Evolutionary conservation across 768 basidiomycete genomes (phyloP).

Genomic region (Boletellus ananas): DNA sequence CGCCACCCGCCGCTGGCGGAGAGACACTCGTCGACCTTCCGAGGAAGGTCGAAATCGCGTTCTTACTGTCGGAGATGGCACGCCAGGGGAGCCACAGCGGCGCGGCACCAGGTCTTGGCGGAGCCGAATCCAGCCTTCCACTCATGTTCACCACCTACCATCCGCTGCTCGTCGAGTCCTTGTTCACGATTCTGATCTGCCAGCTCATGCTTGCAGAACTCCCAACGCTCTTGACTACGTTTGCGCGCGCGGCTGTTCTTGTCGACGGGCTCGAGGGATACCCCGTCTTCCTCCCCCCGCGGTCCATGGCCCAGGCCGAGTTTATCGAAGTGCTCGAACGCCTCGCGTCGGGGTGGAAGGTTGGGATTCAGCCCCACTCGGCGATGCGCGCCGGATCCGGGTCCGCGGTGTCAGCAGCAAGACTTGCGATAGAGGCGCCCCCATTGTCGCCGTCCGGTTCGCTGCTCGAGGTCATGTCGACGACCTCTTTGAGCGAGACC

Average conservation of each 20-base stretch:
- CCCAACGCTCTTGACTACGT: slow-evolving; percentile 53
- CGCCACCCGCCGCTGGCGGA: slow-evolving; percentile 12
- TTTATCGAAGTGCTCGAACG: slow-evolving; percentile 83
- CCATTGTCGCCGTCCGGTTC: slow-evolving; percentile 27
- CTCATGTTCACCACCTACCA: slow-evolving; percentile 86
- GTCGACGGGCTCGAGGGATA: slow-evolving; percentile 86
- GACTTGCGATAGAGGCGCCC: slow-evolving; percentile 39
- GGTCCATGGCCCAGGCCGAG: slow-evolving; percentile 88
- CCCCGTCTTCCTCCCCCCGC: slow-evolving; percentile 81
- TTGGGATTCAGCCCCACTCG: slow-evolving; percentile 60
- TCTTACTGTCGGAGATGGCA: slow-evolving; percentile 60
- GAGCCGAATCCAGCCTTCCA: slow-evolving; percentile 37
- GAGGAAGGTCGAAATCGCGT: slow-evolving; percentile 60
- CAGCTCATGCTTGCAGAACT: slow-evolving; percentile 79
- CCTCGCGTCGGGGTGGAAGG: slow-evolving; percentile 71
- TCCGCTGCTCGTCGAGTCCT: slow-evolving; percentile 82
- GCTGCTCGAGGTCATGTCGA: slow-evolving; percentile 20
- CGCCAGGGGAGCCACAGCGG: slow-evolving; percentile 55
- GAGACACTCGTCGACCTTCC: slow-evolving; percentile 38
- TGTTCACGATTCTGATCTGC: slow-evolving; percentile 75
- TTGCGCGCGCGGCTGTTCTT: slow-evolving; percentile 60
- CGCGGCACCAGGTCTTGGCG: slow-evolving; percentile 34
- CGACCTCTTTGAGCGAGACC: slow-evolving; percentile 21
- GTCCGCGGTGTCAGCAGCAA: slow-evolving; percentile 25
- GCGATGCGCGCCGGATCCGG: slow-evolving; percentile 23